phyloP scores from a whole-genome alignment of 192 early-diverging fungal genomes.

The Rhizoclosmatium globosum region DNA sequence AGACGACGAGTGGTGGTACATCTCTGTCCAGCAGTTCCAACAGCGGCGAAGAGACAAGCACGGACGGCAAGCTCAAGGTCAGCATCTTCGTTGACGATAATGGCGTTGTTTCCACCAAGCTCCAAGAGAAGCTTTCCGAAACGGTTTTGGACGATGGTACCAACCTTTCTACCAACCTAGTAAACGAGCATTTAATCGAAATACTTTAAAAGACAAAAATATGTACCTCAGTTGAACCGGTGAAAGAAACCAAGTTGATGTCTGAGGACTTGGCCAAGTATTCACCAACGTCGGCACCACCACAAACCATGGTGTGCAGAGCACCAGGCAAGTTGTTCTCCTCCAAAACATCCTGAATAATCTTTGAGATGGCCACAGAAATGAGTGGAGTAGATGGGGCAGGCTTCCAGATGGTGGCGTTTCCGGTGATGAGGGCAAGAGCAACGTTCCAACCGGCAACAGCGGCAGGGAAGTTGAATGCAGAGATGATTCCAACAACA shows the following conservation, averaged over 20 bases:
- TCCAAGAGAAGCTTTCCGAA: conserved; percentile 91
- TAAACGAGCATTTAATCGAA: not conserved
- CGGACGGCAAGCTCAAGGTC: conserved; percentile 89
- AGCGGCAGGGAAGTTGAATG: conserved; percentile 93
- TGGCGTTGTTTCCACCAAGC: conserved; percentile 95
- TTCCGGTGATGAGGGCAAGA: conserved; percentile 87
- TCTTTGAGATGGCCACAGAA: conserved; percentile 88
- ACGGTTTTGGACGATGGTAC: conserved; percentile 77
- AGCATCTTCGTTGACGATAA: conserved; percentile 91
- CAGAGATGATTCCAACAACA: conserved; percentile 90
- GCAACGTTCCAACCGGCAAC: conserved; percentile 96
- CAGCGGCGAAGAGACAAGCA: conserved; percentile 90
- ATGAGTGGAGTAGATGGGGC: conserved; percentile 69
- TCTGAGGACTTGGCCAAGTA: conserved; percentile 74
- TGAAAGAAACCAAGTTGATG: conserved; percentile 87
- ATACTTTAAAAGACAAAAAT: conserved; percentile 44
- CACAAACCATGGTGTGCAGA: conserved; percentile 83
- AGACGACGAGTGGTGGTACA: conserved; percentile 94
- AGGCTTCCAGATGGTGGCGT: conserved; percentile 89
- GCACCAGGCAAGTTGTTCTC: conserved; percentile 82
- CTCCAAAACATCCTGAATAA: conserved; percentile 83
- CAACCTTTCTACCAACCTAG: conserved; percentile 71
- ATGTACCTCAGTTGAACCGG: conserved; percentile 77
- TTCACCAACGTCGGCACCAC: conserved; percentile 86
- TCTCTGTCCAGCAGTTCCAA: conserved; percentile 94